A percentile compares a stretch with the other conserved stretches of the same genome.
Conservation (phyloP, 768 basidiomycete species). For the Sarcodon aspratus region DNA sequence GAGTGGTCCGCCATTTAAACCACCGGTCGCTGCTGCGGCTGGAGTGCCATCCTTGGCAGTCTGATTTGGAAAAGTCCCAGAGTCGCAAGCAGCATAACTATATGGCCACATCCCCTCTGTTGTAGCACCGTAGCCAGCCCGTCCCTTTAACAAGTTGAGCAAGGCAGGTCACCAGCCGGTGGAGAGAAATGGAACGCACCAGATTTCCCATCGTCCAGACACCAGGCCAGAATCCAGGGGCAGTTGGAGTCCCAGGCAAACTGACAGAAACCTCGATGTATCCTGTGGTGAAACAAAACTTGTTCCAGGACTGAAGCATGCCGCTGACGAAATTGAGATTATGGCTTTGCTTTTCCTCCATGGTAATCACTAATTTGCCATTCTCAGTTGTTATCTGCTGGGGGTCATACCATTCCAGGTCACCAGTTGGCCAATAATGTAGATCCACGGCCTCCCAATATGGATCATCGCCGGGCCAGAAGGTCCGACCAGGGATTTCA, state of each 20-base stretch:
- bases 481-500: slow-evolving; percentile 60
- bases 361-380: slow-evolving; percentile 75
- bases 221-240: slow-evolving; percentile 84
- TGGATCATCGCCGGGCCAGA: slow-evolving; percentile 73
- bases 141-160: slow-evolving; percentile 35
- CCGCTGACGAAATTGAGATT: slow-evolving; percentile 80
- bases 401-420: slow-evolving; percentile 77
- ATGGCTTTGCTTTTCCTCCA: slow-evolving; percentile 58
- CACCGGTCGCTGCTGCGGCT: slow-evolving; percentile 41
- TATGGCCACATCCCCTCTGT: slow-evolving; percentile 82
- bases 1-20: slow-evolving; percentile 36
- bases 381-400: slow-evolving; percentile 61
- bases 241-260: slow-evolving; percentile 48
- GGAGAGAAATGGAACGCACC: slow-evolving; percentile 13
- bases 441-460: slow-evolving; percentile 83
- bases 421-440: slow-evolving; percentile 76
- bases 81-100: slow-evolving; percentile 75
- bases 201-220: slow-evolving; percentile 75
- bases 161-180: not conserved
- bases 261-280: slow-evolving; percentile 80
- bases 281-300: slow-evolving; percentile 89
- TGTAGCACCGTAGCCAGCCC: slow-evolving; percentile 84
- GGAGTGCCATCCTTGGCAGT: slow-evolving; percentile 51
- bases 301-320: slow-evolving; percentile 85
- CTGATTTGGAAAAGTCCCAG: slow-evolving; percentile 81